phyloP scores from a whole-genome alignment of 75 land plant species.

The Chamaecyparis obtusa region DNA sequence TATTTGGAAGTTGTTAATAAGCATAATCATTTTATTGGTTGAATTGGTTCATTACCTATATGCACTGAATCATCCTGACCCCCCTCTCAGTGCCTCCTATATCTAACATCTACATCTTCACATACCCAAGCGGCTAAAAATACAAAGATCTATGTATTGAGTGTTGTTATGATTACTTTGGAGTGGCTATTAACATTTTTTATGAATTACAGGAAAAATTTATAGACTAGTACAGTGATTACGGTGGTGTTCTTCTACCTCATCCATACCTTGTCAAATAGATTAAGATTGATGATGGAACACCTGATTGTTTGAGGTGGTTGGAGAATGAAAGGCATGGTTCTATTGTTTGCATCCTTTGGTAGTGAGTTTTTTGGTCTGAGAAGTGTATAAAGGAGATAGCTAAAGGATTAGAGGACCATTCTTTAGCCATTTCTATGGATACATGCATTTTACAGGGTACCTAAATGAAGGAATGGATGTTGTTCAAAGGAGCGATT shows the following conservation, averaged over 20 bases:
- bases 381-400: conserved; percentile 14
- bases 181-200: background rate
- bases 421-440: conserved; percentile 21
- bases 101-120: background rate
- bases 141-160: background rate
- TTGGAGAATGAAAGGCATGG: conserved; percentile 11
- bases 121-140: background rate
- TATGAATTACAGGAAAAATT: background rate
- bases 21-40: too few species aligned
- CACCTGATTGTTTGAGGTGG: conserved; percentile 11
- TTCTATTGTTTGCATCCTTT: conserved; percentile 20
- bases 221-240: background rate
- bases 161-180: background rate
- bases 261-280: background rate
- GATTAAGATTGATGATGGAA: background rate
- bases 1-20: too few species aligned
- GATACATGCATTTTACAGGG: conserved; percentile 10
- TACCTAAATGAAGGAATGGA: too few species aligned
- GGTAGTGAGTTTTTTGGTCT: conserved; percentile 18
- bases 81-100: too few species aligned
- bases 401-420: conserved; percentile 16
- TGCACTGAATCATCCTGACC: too few species aligned
- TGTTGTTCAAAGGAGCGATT: too few species aligned
- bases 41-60: too few species aligned
- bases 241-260: background rate